Evolutionary conservation across 2,329 filamentous ascomycete genomes (phyloP).

Genomic region (Chaetomium sp.): DNA sequence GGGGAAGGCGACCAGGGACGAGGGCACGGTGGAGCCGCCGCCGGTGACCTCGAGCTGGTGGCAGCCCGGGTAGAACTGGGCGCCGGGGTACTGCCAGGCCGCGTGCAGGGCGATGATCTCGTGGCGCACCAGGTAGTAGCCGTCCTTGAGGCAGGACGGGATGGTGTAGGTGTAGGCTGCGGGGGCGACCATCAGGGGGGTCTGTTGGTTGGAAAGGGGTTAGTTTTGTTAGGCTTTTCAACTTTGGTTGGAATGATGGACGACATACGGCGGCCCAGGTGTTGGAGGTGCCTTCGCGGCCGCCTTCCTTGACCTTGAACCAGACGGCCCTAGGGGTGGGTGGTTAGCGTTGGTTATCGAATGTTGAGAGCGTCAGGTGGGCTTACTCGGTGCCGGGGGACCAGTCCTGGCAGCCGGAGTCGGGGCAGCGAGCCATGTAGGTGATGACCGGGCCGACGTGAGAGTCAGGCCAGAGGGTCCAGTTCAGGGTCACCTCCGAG

Average conservation of each 20-base stretch:
- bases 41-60: constrained; percentile 59
- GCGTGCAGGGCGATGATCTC: constrained; percentile 59
- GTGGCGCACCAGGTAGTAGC: constrained; percentile 61
- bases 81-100: constrained; percentile 52
- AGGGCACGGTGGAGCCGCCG: constrained; percentile 47
- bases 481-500: constrained; percentile 54
- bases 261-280: constrained; percentile 49
- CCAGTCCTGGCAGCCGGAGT: constrained; percentile 53
- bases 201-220: constrained; percentile 34
- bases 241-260: neutral
- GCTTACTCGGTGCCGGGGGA: constrained; percentile 47
- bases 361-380: neutral
- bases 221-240: too few relatives aligned
- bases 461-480: constrained; percentile 55
- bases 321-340: constrained; percentile 47
- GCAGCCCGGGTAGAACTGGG: constrained; percentile 61
- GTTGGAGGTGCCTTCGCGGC: constrained; percentile 53
- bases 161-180: constrained; percentile 55
- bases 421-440: constrained; percentile 62
- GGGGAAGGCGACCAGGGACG: constrained; percentile 52
- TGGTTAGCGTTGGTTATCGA: constrained; percentile 23
- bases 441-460: constrained; percentile 59
- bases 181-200: constrained; percentile 47
- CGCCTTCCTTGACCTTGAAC: constrained; percentile 57
- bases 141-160: constrained; percentile 53